Evolutionary conservation across 139 green algal species (phyloP).

Genomic region (Chlamydomonas schloesseri): DNA sequence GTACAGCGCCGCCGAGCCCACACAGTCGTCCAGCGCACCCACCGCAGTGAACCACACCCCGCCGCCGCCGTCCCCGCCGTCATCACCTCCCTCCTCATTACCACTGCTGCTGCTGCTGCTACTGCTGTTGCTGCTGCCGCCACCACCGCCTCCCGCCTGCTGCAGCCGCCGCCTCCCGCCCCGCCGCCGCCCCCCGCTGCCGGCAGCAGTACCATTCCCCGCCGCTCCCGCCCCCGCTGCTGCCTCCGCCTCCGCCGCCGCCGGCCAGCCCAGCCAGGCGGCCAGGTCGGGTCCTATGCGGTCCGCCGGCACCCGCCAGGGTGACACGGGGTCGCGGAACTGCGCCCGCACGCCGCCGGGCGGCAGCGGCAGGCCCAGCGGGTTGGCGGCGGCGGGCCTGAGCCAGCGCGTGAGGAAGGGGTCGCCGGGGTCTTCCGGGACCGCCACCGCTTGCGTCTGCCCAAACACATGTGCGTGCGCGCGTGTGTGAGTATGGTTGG

Average conservation of each 20-base stretch:
- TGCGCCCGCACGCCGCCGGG: conserved; percentile 51
- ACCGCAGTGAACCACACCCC: conserved; percentile 51
- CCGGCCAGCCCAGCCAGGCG: conserved; percentile 1
- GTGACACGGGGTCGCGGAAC: conserved; percentile 58
- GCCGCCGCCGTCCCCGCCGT: neutral
- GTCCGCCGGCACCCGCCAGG: conserved; percentile 33
- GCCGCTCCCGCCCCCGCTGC: neutral
- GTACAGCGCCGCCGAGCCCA: conserved; percentile 58
- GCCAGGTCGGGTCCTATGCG: neutral
- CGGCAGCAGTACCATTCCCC: neutral
- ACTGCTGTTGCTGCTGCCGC: neutral
- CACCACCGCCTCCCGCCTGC: neutral
- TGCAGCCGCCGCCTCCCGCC: too few species aligned
- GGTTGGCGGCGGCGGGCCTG: conserved; percentile 44
- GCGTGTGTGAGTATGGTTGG: too few species aligned
- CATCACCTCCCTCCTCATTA: neutral
- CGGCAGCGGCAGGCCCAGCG: conserved; percentile 20
- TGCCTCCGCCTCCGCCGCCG: neutral
- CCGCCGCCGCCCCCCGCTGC: too few species aligned
- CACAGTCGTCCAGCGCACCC: conserved; percentile 56
- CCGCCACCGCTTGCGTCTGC: conserved; percentile 47
- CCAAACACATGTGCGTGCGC: too few species aligned
- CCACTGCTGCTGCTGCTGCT: neutral
- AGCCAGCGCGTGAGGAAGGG: conserved; percentile 54
- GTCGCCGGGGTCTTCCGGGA: conserved; percentile 53